These are phyloP conservation scores for Fusarium floridanum DNA, from an alignment of 2,329 filamentous ascomycete genomes.

Conservation along the genomic window DNA sequence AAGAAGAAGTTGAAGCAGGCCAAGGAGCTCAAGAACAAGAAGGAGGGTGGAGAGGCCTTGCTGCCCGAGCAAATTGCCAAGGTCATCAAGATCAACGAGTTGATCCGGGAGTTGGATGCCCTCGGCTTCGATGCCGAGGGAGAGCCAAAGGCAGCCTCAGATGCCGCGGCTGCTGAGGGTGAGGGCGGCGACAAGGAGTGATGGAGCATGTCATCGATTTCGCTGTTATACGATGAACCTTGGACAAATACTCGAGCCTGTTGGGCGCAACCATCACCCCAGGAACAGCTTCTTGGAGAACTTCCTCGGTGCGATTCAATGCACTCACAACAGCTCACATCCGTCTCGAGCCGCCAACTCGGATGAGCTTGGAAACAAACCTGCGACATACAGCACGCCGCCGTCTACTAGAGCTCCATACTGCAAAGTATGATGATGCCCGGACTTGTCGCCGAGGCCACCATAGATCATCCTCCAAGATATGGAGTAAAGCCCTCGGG, in stretches of 20 bases:
- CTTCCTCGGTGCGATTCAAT: neutral
- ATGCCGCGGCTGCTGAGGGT: constrained; percentile 9
- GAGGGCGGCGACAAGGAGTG: constrained; percentile 43
- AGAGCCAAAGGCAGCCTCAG: constrained; percentile 61
- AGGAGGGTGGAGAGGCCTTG: constrained; percentile 84
- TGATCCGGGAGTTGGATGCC: constrained; percentile 87
- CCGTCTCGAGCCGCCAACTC: neutral
- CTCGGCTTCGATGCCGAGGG: constrained; percentile 87
- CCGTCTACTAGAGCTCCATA: neutral
- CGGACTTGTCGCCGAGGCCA: neutral
- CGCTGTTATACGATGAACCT: neutral
- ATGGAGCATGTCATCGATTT: constrained; percentile 8
- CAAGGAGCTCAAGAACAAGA: constrained; percentile 89
- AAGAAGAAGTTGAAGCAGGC: constrained; percentile 97
- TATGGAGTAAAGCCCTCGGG: neutral
- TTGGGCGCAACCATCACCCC: neutral
- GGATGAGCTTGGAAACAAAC: neutral
- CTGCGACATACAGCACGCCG: neutral
- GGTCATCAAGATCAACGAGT: constrained; percentile 95
- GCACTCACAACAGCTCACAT: neutral
- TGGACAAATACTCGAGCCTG: neutral
- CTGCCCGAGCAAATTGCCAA: constrained; percentile 97
- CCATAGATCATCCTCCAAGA: neutral
- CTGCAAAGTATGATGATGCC: neutral
- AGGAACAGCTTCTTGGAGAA: neutral